Percentiles rank a stretch among this genome's conserved stretches.
Conservation (phyloP, 331 rosid genomes). For the Acacia concinna region DNA sequence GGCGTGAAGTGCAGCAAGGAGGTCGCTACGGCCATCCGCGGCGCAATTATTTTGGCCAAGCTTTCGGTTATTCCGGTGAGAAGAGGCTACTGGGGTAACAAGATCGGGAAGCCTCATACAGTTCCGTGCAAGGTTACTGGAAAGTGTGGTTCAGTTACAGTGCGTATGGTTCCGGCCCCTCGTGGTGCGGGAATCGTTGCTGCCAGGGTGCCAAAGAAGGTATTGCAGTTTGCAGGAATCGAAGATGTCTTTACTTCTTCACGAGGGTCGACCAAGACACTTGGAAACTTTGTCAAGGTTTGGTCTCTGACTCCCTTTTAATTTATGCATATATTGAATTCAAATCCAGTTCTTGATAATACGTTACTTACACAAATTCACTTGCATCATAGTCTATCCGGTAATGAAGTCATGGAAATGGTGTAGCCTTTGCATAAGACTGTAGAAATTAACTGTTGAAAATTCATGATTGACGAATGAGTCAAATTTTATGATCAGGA, state of each 20-base stretch:
- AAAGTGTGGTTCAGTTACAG: constrained; percentile 13
- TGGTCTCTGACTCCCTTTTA: not conserved
- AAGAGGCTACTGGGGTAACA: constrained; percentile 19
- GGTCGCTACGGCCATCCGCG: constrained; percentile 66
- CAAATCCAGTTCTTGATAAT: not conserved
- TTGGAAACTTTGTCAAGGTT: constrained; percentile 18
- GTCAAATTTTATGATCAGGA: not conserved
- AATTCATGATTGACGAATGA: not conserved
- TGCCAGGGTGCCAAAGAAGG: constrained; percentile 20
- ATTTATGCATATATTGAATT: not conserved
- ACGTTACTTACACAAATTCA: not conserved
- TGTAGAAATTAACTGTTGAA: not conserved
- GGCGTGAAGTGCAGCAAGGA: constrained; percentile 71
- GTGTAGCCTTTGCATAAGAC: not conserved
- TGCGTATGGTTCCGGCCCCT: constrained; percentile 35
- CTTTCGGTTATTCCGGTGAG: constrained; percentile 63
- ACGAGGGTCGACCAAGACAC: constrained; percentile 11
- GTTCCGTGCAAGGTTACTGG: constrained; percentile 23
- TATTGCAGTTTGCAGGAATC: constrained; percentile 18
- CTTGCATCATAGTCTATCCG: not conserved
- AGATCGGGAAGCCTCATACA: constrained; percentile 17
- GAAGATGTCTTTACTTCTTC: constrained; percentile 33
- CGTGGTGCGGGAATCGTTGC: constrained; percentile 24
- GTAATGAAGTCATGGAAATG: not conserved
- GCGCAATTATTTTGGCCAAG: constrained; percentile 55